A percentile compares a stretch with the other conserved stretches of the same genome.
phyloP scores from a whole-genome alignment of 306 rosid genomes.

The Rosa lucieae region DNA sequence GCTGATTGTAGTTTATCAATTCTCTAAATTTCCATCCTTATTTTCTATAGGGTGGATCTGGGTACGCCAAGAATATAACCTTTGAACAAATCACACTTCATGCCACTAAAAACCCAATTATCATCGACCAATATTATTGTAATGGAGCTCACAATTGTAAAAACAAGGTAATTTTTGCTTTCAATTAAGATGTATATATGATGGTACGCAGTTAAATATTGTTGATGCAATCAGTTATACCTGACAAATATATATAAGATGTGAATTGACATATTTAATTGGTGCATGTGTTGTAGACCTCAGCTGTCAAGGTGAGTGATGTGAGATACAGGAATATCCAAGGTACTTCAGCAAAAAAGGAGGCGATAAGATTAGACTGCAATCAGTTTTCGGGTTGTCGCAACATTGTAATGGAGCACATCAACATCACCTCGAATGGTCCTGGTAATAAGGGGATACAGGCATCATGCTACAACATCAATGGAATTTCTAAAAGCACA shows the following conservation, averaged over 20 bases:
- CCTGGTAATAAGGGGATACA: background rate
- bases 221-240: background rate
- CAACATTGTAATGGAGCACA: slow-evolving; percentile 13
- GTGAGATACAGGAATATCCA: slow-evolving; percentile 14
- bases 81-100: slow-evolving; percentile 18
- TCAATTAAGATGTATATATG: background rate
- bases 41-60: slow-evolving; percentile 27
- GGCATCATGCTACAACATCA: slow-evolving; percentile 19
- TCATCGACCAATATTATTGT: slow-evolving; percentile 19
- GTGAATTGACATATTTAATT: too few species aligned
- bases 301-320: slow-evolving; percentile 26
- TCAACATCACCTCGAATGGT: slow-evolving; percentile 4
- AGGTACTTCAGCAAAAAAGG: slow-evolving; percentile 24
- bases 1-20: too few species aligned
- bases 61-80: slow-evolving; percentile 15
- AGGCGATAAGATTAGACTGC: slow-evolving; percentile 23
- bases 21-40: background rate
- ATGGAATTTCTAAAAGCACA: slow-evolving; percentile 10
- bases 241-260: too few species aligned
- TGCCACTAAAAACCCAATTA: slow-evolving; percentile 11
- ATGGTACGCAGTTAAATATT: background rate
- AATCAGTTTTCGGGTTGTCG: slow-evolving; percentile 9
- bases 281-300: background rate
- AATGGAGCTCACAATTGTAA: background rate
- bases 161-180: background rate